Evolutionary conservation across 2,329 filamentous ascomycete species (phyloP).

Genomic region (Phyllosticta citriasiana): DNA sequence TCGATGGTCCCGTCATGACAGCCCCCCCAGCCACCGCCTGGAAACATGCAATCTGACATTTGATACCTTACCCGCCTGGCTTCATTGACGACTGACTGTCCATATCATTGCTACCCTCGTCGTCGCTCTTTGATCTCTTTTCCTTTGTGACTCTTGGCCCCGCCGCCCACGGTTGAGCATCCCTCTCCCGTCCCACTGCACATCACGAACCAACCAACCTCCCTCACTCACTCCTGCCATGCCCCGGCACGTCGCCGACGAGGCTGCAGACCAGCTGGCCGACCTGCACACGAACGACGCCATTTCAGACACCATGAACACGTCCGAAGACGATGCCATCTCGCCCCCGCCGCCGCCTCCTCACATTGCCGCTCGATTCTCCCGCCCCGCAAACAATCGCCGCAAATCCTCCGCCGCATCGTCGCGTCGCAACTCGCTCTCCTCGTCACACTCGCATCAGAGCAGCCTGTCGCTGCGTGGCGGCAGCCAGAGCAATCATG

Average conservation of each 20-base stretch:
- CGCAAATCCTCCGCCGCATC: constrained; percentile 63
- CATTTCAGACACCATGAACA: constrained; percentile 29
- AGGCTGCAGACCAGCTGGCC: constrained; percentile 8
- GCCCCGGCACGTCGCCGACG: constrained; percentile 8
- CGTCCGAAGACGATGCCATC: constrained; percentile 27
- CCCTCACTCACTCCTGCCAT: not conserved
- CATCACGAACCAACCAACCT: not conserved
- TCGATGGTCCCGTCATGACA: not conserved
- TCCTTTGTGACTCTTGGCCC: not conserved
- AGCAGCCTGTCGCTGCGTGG: constrained; percentile 47
- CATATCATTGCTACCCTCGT: not conserved
- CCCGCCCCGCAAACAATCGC: constrained; percentile 53
- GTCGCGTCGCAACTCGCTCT: constrained; percentile 70
- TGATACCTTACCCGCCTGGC: not conserved
- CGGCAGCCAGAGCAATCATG: constrained; percentile 61
- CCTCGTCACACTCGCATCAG: constrained; percentile 62
- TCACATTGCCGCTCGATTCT: constrained; percentile 70
- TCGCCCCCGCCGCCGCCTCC: constrained; percentile 54
- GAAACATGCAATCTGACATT: not conserved
- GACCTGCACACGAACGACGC: constrained; percentile 21
- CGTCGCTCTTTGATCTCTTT: not conserved
- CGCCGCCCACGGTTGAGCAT: not conserved
- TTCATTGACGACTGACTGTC: not conserved
- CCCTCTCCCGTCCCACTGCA: not conserved
- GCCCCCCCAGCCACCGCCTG: not conserved